Evolutionary conservation across 306 rosid species (phyloP), one percentile per base, ranked within the genome.

Genomic region (Abrus precatorius): DNA sequence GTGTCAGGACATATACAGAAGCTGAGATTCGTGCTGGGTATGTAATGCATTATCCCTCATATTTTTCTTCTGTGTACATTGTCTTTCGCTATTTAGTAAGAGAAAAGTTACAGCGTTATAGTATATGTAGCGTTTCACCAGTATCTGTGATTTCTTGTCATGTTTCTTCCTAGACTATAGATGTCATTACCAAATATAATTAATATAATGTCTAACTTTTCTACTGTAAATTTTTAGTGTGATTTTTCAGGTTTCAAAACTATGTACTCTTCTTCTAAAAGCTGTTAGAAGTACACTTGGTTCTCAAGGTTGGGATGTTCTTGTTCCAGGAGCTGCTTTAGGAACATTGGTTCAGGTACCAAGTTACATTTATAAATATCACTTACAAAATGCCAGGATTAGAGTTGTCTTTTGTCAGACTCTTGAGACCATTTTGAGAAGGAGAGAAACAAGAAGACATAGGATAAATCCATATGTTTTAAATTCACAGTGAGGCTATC

Each of bases 1-100:
- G 88, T 82, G 89, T 91, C 80, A 86, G 90, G 75, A 95, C 98
- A 77, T 95, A 90, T 69, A 90, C 98, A 38, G 98, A 95, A 85
- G 99, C 98, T 38, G 98, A 95, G 90, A 91, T 95, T 84, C 96
- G 99, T 52, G 92, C 99, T 47, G 87, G 99, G 99, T 95, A 92
- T 60, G 86, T 56, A 43, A 36, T 57, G 48, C 41, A 4, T 59
- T 62, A 50, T 80, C 72, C 9, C 43, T 67, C 36, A 65, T 8
- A 65, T 41, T 65, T 65, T 27, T 65, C 50, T 65, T 41, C 40
- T 8, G 69, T 10, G 30, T 63, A n/a, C 48, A 12, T 56, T 60
- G 54, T 80, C 74, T 65, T 74, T 71, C 3, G 61, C 61, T 27
- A 67, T 79, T 57, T 63, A 53, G 44, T 27, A 50, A 28, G 59